Percentiles rank a stretch among this genome's conserved stretches.
Evolutionary conservation across 2,329 filamentous ascomycete genomes (phyloP).

Genomic region (Fusarium tjaetaba): DNA sequence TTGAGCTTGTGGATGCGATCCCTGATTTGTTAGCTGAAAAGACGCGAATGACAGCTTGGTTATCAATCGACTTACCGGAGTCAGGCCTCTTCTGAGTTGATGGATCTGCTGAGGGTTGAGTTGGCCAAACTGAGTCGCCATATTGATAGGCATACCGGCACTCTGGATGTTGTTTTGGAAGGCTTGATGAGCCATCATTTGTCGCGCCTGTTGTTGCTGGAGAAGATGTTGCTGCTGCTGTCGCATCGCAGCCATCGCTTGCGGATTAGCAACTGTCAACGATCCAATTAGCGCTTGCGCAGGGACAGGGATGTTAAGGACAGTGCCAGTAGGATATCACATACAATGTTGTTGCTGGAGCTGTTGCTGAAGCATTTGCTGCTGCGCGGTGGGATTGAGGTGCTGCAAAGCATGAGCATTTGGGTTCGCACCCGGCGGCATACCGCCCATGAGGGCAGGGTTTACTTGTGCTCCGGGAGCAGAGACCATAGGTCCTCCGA

Average conservation of each 20-base stretch:
- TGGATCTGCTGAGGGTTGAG: constrained; percentile 63
- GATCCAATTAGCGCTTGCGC: constrained; percentile 19
- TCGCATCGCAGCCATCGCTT: constrained; percentile 55
- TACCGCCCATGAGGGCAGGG: constrained; percentile 79
- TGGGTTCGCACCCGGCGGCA: constrained; percentile 74
- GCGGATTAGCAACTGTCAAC: constrained; percentile 50
- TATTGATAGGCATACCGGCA: constrained; percentile 62
- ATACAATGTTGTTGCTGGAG: constrained; percentile 51
- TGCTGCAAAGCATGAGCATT: constrained; percentile 79
- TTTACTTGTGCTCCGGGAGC: constrained; percentile 77
- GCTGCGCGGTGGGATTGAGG: constrained; percentile 70
- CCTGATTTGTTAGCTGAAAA: constrained; percentile 36
- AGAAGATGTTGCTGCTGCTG: constrained; percentile 68
- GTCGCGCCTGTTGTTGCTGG: constrained; percentile 65
- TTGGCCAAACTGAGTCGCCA: constrained; percentile 57
- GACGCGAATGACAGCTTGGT: not conserved
- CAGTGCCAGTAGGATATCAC: constrained; percentile 18
- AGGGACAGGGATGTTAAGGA: constrained; percentile 15
- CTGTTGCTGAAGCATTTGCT: constrained; percentile 67
- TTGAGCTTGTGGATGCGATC: constrained; percentile 47
- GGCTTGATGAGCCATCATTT: constrained; percentile 65
- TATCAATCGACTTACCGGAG: constrained; percentile 50
- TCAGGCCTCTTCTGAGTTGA: constrained; percentile 57
- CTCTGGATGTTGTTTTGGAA: constrained; percentile 64
- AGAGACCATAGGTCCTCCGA: constrained; percentile 74